These are phyloP conservation scores for Marasmius fiardii DNA, from an alignment of 1,284 basidiomycete species.

Conservation along the genomic window DNA sequence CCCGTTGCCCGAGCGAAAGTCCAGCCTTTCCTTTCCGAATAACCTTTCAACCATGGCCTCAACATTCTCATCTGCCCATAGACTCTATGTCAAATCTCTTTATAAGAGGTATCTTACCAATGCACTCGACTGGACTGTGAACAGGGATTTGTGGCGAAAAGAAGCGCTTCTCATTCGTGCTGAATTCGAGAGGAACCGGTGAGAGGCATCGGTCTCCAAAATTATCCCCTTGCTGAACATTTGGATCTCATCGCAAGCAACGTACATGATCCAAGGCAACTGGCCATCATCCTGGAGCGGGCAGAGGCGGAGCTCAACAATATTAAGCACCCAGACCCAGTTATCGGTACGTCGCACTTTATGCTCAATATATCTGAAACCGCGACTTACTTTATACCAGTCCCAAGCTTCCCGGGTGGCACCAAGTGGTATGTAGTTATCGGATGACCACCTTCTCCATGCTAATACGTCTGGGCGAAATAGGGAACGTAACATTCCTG, in stretches of 20 bases:
- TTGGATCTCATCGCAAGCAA: conserved; percentile 47
- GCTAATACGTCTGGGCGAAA: neutral
- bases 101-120: conserved; percentile 87
- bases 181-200: conserved; percentile 92
- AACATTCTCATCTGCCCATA: conserved; percentile 76
- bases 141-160: conserved; percentile 82
- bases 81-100: conserved; percentile 86
- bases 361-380: conserved; percentile 3
- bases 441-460: neutral
- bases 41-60: conserved; percentile 29
- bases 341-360: conserved; percentile 62
- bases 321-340: conserved; percentile 85
- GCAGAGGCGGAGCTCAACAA: conserved; percentile 76
- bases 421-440: conserved; percentile 76
- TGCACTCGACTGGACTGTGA: conserved; percentile 85
- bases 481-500: conserved; percentile 75
- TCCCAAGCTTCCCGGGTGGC: conserved; percentile 75
- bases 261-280: conserved; percentile 82
- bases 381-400: conserved; percentile 35
- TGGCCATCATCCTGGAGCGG: conserved; percentile 77
- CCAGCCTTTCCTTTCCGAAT: conserved; percentile 13
- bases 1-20: conserved; percentile 3
- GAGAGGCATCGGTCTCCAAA: conserved; percentile 24
- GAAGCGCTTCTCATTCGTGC: conserved; percentile 85
- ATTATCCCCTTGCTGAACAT: conserved; percentile 3